Base-by-base conservation (phyloP, 1,284 basidiomycete species). In the Acaromyces ingoldii region DNA sequence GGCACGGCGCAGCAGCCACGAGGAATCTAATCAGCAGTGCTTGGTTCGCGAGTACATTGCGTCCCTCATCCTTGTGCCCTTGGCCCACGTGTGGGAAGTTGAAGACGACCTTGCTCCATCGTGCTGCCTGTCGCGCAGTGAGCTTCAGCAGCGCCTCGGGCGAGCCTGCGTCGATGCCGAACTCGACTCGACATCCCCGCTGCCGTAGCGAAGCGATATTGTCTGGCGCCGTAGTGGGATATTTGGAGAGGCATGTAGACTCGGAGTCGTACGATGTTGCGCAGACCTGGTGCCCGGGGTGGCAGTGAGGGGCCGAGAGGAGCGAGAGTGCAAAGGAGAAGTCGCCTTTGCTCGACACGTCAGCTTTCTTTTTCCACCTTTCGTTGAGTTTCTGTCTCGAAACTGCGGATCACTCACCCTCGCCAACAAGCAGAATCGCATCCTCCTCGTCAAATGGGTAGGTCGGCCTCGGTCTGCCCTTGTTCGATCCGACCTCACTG, bases 1-100 rank as follows among this genome's bases (percentile, higher is more conserved):
- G 79, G 19, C 87, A 78, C 1, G 81, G 78, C 0, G 83, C 80
- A 10, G 84, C 87, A 9, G 87, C 88, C 15, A 84, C 81, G 43
- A 98, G 78, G 72, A 96, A 95, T 1, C 83, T 84, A 21, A 96
- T 80, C 17, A 98, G 78, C n/a, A 96, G 81, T 19, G 85, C 72
- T 73, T 98, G 93, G 76, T 98, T 97, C 9, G 87, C 85, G 11
- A 89, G 79, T 53, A 98, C 87, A 76, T 97, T 98, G 48, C 93
- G 83, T 67, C 91, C 86, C 77, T 93, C 90, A 73, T 98, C 91
- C 39, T 89, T 84, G 63, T 97, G 93, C 0, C 92, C 90, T 62
- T 87, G 89, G 26, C 91, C 91, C 91, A 57, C 19, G 79, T 98
- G 93, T 46, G 93, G 93, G 68, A 97, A 98, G 73, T 97, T 96